Evolutionary conservation across 352 stramenopile species (phyloP).

Genomic region (Phytopythium litorale): DNA sequence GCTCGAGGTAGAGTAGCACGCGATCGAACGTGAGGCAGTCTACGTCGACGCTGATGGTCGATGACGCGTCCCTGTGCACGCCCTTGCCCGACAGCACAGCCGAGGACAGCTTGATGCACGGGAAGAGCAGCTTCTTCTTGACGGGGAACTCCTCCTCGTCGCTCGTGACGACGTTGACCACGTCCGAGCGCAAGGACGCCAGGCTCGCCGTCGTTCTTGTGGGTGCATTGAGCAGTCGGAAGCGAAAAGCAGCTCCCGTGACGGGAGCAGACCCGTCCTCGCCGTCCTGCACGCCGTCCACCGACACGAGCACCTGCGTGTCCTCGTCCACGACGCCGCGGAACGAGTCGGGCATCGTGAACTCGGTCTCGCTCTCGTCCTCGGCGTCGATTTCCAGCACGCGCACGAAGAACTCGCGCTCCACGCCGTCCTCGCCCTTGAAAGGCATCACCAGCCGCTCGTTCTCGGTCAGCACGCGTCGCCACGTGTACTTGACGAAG

Average conservation of each 20-base stretch:
- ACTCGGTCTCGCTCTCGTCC: slow-evolving; percentile 74
- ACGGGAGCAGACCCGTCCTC: not conserved
- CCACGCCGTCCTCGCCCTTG: slow-evolving; percentile 34
- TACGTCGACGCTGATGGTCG: slow-evolving; percentile 64
- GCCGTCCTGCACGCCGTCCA: slow-evolving; percentile 33
- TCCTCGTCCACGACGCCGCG: slow-evolving; percentile 60
- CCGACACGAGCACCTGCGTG: slow-evolving; percentile 51
- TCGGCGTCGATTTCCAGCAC: slow-evolving; percentile 67
- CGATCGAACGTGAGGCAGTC: slow-evolving; percentile 89
- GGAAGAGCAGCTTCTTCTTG: slow-evolving; percentile 87
- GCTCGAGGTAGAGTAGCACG: slow-evolving; percentile 85
- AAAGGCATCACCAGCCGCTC: slow-evolving; percentile 63
- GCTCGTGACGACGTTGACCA: slow-evolving; percentile 75
- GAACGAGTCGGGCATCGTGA: slow-evolving; percentile 84
- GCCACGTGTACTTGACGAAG: slow-evolving; percentile 51
- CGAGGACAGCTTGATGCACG: slow-evolving; percentile 85
- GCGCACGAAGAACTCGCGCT: slow-evolving; percentile 58
- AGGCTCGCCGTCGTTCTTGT: slow-evolving; percentile 20
- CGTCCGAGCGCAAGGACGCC: slow-evolving; percentile 45
- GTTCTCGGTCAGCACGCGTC: slow-evolving; percentile 75
- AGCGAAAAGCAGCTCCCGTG: slow-evolving; percentile 9
- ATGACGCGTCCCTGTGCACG: slow-evolving; percentile 67
- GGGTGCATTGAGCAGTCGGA: slow-evolving; percentile 38
- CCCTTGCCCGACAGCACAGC: slow-evolving; percentile 71
- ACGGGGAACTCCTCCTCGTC: slow-evolving; percentile 89